phyloP scores from a whole-genome alignment of 805 yeast species.

The Nakazawaea holstii region DNA sequence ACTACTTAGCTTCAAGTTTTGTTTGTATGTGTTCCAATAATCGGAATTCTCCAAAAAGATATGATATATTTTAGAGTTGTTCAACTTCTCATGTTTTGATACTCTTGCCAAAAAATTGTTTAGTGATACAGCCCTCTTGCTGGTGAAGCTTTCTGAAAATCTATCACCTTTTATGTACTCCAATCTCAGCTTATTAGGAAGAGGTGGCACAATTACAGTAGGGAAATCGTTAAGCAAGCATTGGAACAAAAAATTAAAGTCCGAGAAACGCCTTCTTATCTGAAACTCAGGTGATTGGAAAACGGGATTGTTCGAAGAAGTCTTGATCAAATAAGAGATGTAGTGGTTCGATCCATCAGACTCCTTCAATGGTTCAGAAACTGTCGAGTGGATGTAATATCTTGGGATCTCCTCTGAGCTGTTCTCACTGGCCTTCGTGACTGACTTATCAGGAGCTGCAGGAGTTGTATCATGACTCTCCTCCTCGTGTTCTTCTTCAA shows the following conservation, averaged over 20 bases:
- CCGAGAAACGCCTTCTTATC: constrained; percentile 81
- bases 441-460: background rate
- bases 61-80: constrained; percentile 64
- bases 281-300: constrained; percentile 38
- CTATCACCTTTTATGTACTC: constrained; percentile 94
- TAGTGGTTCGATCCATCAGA: constrained; percentile 72
- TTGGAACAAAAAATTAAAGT: constrained; percentile 73
- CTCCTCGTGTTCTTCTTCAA: constrained; percentile 5
- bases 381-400: constrained; percentile 33
- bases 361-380: constrained; percentile 62
- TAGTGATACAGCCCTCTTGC: constrained; percentile 74
- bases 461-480: background rate
- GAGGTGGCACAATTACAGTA: constrained; percentile 82
- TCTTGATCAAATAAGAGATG: constrained; percentile 64
- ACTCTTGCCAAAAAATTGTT: constrained; percentile 71
- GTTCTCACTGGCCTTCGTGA: background rate
- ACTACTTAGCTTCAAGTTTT: constrained; percentile 38
- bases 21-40: constrained; percentile 69
- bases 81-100: constrained; percentile 66
- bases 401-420: constrained; percentile 4
- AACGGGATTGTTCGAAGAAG: constrained; percentile 58
- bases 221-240: constrained; percentile 76
- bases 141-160: constrained; percentile 78
- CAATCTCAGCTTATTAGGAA: constrained; percentile 87
- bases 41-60: constrained; percentile 61